Percentiles rank a stretch among this genome's conserved stretches.
These are phyloP conservation scores for Spergularia bocconei DNA, from an alignment of 148 eudicot species.

Conservation along the genomic window DNA sequence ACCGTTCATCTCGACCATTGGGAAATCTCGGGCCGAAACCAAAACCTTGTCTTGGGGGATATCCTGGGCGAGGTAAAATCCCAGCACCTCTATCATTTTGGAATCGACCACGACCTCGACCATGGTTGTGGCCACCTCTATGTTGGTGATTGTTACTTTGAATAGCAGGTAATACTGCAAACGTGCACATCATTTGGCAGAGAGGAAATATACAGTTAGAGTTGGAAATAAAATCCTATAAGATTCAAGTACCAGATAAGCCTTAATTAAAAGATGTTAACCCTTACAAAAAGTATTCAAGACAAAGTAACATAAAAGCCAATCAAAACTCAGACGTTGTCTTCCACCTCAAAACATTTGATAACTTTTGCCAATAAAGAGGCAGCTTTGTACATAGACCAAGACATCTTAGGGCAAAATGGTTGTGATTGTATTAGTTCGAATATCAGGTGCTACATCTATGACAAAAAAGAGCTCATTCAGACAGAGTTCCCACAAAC, in stretches of 20 bases:
- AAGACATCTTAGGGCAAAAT: neutral
- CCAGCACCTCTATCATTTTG: slow-evolving; percentile 96
- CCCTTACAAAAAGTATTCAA: neutral
- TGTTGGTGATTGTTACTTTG: slow-evolving; percentile 56
- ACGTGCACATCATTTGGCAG: slow-evolving; percentile 14
- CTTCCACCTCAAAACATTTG: neutral
- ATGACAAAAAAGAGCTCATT: neutral
- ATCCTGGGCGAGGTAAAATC: slow-evolving; percentile 90
- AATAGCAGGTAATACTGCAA: slow-evolving; percentile 68
- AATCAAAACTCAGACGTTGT: neutral
- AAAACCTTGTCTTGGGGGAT: slow-evolving; percentile 62
- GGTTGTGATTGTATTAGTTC: neutral
- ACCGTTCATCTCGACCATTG: slow-evolving; percentile 82
- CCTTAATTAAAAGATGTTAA: neutral
- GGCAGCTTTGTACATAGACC: neutral
- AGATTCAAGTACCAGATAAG: neutral
- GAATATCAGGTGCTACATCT: neutral
- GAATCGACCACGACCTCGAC: slow-evolving; percentile 97
- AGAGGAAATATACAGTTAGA: neutral
- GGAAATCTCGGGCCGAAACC: slow-evolving; percentile 47
- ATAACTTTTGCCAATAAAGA: slow-evolving; percentile 4
- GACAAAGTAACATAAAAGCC: neutral
- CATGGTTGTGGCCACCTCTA: slow-evolving; percentile 77
- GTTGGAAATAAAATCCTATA: neutral
- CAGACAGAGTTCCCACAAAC: neutral